These are phyloP conservation scores for Diaporthe citri DNA, from an alignment of 2,329 filamentous ascomycete genomes.

Conservation along the genomic window DNA sequence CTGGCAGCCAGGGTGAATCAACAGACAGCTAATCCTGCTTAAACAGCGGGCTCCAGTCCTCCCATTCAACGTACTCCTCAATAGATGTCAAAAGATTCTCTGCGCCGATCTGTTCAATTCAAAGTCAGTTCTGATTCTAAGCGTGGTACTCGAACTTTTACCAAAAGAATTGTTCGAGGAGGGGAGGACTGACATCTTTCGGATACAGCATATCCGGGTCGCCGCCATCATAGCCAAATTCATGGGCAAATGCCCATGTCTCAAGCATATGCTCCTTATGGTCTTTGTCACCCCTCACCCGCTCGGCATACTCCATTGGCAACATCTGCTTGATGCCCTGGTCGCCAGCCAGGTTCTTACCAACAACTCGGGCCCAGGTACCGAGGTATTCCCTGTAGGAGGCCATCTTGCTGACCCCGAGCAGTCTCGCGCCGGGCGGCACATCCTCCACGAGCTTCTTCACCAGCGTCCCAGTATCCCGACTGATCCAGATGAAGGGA, in stretches of 20 bases:
- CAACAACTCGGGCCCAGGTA: background rate
- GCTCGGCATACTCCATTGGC: background rate
- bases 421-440: background rate
- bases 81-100: background rate
- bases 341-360: background rate
- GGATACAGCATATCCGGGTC: background rate
- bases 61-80: background rate
- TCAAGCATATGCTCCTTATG: slow-evolving; percentile 5
- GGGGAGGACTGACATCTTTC: background rate
- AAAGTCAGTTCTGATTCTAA: background rate
- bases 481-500: background rate
- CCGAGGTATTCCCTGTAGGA: background rate
- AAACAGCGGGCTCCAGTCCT: background rate
- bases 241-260: background rate
- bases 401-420: background rate
- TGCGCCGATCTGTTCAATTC: background rate
- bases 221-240: background rate
- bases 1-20: background rate
- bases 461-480: background rate
- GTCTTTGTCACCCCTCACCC: background rate
- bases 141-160: too few relatives aligned
- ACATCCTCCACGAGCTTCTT: slow-evolving; percentile 9
- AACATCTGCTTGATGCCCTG: background rate
- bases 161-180: background rate
- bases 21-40: too few relatives aligned